These are phyloP conservation scores for Diaporthe eres DNA, from an alignment of 2,329 filamentous ascomycete genomes.

Conservation along the genomic window DNA sequence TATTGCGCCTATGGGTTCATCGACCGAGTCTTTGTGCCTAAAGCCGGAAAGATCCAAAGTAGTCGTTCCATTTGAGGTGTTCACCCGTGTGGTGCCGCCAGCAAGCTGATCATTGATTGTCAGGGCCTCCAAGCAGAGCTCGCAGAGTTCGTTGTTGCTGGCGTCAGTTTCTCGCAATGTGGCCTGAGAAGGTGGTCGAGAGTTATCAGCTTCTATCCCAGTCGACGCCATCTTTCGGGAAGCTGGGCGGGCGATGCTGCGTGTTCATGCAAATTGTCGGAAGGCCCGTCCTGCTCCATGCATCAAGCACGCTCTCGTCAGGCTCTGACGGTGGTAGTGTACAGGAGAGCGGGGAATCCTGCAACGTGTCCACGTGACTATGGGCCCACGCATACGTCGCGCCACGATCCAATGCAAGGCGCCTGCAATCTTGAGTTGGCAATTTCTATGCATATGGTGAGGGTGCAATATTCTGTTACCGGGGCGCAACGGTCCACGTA, in stretches of 20 bases:
- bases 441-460: no score
- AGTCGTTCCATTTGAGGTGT: not conserved
- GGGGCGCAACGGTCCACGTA: no score
- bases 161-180: not conserved
- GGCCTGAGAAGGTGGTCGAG: not conserved
- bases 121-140: not conserved
- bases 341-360: not conserved
- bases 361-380: not conserved
- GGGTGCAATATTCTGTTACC: no score
- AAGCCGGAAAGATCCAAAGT: not conserved
- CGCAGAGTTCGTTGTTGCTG: not conserved
- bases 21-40: not conserved
- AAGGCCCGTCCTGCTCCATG: not conserved
- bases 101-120: not conserved
- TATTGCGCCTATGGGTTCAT: no score
- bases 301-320: not conserved
- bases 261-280: not conserved
- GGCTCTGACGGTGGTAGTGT: not conserved
- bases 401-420: not conserved
- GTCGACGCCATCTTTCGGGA: not conserved
- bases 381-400: not conserved
- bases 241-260: no score
- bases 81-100: not conserved
- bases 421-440: not conserved
- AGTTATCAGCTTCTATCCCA: not conserved